Conservation (phyloP, 805 yeast genomes). For the Sugiyamaella qingdaonensis region DNA sequence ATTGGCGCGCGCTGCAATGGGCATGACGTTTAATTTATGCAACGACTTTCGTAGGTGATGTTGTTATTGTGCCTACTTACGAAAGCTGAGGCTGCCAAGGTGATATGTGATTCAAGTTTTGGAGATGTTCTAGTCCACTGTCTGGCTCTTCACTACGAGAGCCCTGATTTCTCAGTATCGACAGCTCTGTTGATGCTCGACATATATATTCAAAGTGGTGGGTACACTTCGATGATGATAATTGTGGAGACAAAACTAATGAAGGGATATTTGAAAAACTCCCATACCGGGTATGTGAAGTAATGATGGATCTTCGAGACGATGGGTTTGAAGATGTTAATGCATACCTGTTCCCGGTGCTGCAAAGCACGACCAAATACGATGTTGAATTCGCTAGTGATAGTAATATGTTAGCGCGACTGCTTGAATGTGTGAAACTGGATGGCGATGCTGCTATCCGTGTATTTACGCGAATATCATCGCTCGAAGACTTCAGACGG, state of each 20-base stretch:
- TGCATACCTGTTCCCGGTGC: background rate
- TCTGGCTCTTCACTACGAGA: background rate
- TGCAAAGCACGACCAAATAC: background rate
- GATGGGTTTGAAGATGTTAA: background rate
- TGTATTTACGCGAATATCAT: constrained; percentile 4
- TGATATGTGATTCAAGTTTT: background rate
- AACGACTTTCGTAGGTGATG: constrained; percentile 8
- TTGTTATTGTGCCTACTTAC: background rate
- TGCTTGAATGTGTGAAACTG: background rate
- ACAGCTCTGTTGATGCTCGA: constrained; percentile 1
- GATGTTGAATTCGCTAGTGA: background rate
- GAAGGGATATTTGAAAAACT: background rate
- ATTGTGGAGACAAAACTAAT: background rate
- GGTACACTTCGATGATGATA: background rate
- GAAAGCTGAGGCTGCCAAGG: background rate
- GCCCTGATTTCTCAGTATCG: background rate
- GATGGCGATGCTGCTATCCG: background rate
- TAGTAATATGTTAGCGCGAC: background rate
- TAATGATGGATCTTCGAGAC: background rate
- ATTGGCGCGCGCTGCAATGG: constrained; percentile 1
- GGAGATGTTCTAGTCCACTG: background rate
- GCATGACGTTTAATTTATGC: constrained; percentile 15
- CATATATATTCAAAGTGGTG: constrained; percentile 5
- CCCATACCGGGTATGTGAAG: background rate
- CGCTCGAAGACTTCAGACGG: background rate